Conservation (phyloP, 2,329 filamentous ascomycete genomes). For the Talaromyces sp. region DNA sequence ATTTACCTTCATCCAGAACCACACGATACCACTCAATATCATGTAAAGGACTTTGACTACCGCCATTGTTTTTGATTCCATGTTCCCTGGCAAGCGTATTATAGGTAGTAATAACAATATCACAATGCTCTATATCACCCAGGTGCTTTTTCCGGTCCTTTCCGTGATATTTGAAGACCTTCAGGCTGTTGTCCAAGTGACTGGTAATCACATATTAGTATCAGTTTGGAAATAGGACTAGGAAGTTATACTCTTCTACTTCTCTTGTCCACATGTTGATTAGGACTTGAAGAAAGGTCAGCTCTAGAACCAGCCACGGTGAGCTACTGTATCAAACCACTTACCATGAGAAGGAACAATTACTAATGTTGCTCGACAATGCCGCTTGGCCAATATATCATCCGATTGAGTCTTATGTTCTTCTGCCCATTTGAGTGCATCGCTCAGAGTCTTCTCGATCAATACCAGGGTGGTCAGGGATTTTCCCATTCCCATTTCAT, state of each 20-base stretch:
- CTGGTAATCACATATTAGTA: constrained; percentile 22
- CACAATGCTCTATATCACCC: constrained; percentile 29
- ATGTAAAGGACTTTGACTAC: constrained; percentile 18
- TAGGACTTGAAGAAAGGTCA: constrained; percentile 31
- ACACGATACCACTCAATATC: constrained; percentile 35
- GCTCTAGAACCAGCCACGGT: not conserved
- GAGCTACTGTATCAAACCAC: not conserved
- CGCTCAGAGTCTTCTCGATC: constrained; percentile 41
- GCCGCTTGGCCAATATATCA: not conserved
- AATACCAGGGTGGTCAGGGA: constrained; percentile 53
- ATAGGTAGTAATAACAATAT: constrained; percentile 50
- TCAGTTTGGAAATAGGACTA: not conserved
- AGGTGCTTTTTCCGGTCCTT: constrained; percentile 25
- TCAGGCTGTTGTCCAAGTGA: constrained; percentile 32
- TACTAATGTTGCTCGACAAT: constrained; percentile 43
- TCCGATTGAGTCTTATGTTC: constrained; percentile 11
- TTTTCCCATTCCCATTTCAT: constrained; percentile 62
- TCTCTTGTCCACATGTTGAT: constrained; percentile 43
- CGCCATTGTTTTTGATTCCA: constrained; percentile 12
- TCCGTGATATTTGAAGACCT: constrained; percentile 39
- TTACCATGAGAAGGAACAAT: constrained; percentile 45
- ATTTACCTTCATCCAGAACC: constrained; percentile 49
- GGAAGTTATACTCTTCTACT: constrained; percentile 33
- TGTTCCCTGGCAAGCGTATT: constrained; percentile 43
- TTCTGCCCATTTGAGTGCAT: constrained; percentile 37